phyloP scores from a whole-genome alignment of 108 stramenopile genomes.

The Conticribra guillardii region DNA sequence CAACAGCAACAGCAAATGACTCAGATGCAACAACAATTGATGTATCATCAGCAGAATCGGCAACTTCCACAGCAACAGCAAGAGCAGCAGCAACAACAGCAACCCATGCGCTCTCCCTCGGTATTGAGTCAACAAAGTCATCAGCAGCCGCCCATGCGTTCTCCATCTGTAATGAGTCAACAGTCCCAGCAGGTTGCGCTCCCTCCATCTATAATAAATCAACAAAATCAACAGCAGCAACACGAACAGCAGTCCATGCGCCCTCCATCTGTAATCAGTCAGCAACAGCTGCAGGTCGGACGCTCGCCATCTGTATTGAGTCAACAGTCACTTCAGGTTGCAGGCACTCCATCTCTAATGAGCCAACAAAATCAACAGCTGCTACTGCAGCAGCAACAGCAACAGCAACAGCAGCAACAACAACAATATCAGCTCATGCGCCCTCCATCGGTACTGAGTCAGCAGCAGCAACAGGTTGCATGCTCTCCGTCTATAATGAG shows the following conservation, averaged over 20 bases:
- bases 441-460: neutral
- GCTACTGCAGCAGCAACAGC: too few relatives aligned
- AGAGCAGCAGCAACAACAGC: neutral
- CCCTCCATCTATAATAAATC: too few relatives aligned
- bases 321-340: neutral
- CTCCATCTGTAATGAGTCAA: conserved; percentile 1
- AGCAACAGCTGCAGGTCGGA: neutral
- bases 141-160: neutral
- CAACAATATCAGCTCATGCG: neutral
- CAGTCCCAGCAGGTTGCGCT: neutral
- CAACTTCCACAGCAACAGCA: conserved; percentile 4
- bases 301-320: neutral
- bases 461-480: neutral
- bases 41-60: neutral
- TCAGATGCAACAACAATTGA: neutral
- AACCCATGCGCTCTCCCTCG: neutral
- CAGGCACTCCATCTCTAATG: neutral
- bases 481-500: neutral
- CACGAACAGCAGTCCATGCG: neutral
- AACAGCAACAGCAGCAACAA: conserved; percentile 3
- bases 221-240: neutral
- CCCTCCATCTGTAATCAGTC: neutral
- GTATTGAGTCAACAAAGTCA: neutral
- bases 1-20: neutral
- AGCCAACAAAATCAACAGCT: too few relatives aligned